Evolutionary conservation across 306 rosid genomes (phyloP).

Genomic region (Vigna angularis): DNA sequence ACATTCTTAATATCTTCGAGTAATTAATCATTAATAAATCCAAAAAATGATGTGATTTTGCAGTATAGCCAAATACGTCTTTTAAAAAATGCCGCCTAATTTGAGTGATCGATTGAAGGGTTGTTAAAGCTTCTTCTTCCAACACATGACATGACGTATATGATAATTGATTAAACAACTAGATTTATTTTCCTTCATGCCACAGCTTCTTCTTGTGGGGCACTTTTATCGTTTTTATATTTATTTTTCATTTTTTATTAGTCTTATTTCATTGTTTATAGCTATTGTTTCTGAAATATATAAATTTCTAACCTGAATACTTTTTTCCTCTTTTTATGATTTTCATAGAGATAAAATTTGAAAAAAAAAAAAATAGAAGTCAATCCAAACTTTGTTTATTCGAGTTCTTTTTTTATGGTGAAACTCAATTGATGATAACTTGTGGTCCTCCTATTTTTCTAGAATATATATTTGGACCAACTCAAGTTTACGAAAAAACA

Average conservation of each 20-base stretch:
- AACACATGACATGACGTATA: constrained; percentile 23
- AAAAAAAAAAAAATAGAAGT: neutral
- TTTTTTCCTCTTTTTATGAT: neutral
- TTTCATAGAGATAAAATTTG: neutral
- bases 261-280: neutral
- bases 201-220: neutral
- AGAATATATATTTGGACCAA: neutral
- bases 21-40: constrained; percentile 7
- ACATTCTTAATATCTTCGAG: neutral
- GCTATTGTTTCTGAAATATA: neutral
- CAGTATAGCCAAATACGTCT: neutral
- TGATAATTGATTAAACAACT: neutral
- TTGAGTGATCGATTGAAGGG: constrained; percentile 11
- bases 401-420: neutral
- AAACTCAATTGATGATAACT: neutral
- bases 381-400: neutral
- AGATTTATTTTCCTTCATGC: neutral
- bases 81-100: constrained; percentile 19
- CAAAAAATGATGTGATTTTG: constrained; percentile 3
- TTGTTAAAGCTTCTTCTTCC: neutral
- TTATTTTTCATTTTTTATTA: too few species aligned
- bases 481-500: neutral
- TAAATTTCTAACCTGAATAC: neutral
- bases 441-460: neutral
- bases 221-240: neutral